Evolutionary conservation across 768 basidiomycete species (phyloP), one percentile per base, ranked within the genome.

Genomic region (Glaciozyma martinii): DNA sequence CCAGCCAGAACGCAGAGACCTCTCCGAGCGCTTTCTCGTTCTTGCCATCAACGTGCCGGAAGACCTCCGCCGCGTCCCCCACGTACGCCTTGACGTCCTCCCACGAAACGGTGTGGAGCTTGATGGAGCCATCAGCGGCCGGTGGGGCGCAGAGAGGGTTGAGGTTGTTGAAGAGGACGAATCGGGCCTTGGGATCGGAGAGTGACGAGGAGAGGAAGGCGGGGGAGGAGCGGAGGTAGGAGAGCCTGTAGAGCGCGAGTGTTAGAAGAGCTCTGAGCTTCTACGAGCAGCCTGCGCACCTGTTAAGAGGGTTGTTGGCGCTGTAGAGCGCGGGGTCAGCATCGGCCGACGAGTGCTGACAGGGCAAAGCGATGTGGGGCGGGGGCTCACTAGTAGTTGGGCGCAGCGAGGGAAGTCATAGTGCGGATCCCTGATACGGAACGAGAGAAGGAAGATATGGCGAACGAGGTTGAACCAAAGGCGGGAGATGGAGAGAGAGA

Each of bases 121-220:
- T 70, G 1, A 77, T 64, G 9, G 74, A 65, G 27, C 79, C 76
- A n/a, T 54, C 57, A 40, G 5, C 23, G 3, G 13, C 15, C 18
- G 23, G 13, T 3, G 43, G 43, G 9, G 53, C 73, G 29, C 83
- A 76, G 61, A 92, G 82, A 16, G 87, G 88, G 74, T 86, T 81
- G 4, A 87, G 86, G 32, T 78, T 77, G 58, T 86, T 85, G 23
- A 92, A 68, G 49, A 94, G 74, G 86, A 73, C 40, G 52, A 93
- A 97, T 54, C 81, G 80, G 1, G 90, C 82, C 5, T 82, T 74
- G 0, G 84, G 81, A 18, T 83, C 79, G 21, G 73, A 75, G 44
- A 86, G 78, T 70, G 91, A 80, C 25, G 84, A 80, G 63, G 90
- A 88, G 56, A 97, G 80, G 76, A 92, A 90, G 12, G 81, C 75